Percentiles rank a stretch among this genome's conserved stretches.
Evolutionary conservation across 371 early-diverging fungal species (phyloP).

Genomic region (Syncephalastrum racemosum): DNA sequence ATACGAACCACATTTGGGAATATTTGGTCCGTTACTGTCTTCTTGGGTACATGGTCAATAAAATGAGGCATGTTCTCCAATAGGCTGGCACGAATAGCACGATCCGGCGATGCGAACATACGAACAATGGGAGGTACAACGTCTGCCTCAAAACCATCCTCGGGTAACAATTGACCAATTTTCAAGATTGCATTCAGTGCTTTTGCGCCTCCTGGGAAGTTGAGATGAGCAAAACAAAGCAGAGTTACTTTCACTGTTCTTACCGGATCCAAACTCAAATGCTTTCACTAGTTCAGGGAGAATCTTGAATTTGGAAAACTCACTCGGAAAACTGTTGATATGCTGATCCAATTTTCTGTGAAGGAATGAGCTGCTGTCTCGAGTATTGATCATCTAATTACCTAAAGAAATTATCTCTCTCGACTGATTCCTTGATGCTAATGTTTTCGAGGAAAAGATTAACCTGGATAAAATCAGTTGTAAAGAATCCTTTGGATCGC

Average conservation of each 20-base stretch:
- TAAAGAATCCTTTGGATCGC: conserved; percentile 69
- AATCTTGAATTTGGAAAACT: conserved; percentile 85
- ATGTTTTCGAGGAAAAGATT: conserved; percentile 86
- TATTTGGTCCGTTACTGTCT: conserved; percentile 79
- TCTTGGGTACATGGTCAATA: conserved; percentile 67
- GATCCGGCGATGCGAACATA: conserved; percentile 88
- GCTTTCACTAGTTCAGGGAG: conserved; percentile 88
- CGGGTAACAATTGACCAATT: conserved; percentile 73
- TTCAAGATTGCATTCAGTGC: conserved; percentile 83
- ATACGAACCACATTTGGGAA: conserved; percentile 77
- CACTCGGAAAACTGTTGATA: conserved; percentile 76
- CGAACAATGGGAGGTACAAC: conserved; percentile 77
- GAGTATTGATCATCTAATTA: conserved; percentile 11
- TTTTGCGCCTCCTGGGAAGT: conserved; percentile 68
- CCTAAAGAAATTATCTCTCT: conserved; percentile 78
- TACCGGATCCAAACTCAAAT: conserved; percentile 88
- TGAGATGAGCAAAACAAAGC: not conserved
- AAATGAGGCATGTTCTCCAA: conserved; percentile 79
- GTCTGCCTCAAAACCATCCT: conserved; percentile 69
- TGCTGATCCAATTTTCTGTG: conserved; percentile 51
- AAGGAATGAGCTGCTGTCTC: too few relatives aligned
- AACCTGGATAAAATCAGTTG: conserved; percentile 74
- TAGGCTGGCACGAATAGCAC: conserved; percentile 83
- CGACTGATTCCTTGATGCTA: conserved; percentile 79
- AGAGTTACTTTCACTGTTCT: not conserved